Evolutionary conservation across 2,329 filamentous ascomycete species (phyloP).

Genomic region (Colletotrichum lindemuthianum): DNA sequence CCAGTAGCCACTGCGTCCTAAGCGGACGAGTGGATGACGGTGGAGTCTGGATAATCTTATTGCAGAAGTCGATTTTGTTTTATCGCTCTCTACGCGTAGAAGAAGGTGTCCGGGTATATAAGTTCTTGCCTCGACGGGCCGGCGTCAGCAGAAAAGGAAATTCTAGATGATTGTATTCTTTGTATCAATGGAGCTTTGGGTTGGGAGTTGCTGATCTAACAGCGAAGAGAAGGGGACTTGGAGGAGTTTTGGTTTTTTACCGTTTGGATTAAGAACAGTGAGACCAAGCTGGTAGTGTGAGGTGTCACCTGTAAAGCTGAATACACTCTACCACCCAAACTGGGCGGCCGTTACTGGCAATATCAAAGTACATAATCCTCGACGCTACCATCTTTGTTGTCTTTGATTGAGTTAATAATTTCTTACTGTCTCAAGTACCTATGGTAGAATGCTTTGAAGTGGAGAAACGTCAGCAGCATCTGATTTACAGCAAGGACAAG

Average conservation of each 20-base stretch:
- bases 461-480: no score
- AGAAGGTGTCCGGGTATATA: no score
- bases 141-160: neutral
- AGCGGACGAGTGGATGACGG: conserved; percentile 1
- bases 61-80: neutral
- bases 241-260: conserved; percentile 19
- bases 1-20: conserved; percentile 9
- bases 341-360: no score
- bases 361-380: no score
- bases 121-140: no score
- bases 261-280: conserved; percentile 8
- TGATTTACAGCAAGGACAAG: no score
- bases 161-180: conserved; percentile 11
- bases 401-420: no score
- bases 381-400: no score
- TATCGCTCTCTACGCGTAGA: neutral
- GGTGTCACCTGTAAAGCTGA: conserved; percentile 9
- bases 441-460: no score
- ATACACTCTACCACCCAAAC: no score
- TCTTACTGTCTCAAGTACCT: no score
- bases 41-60: no score
- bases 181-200: conserved; percentile 8
- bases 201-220: conserved; percentile 28
- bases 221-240: conserved; percentile 11
- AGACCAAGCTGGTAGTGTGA: neutral